Base-by-base conservation (phyloP, 352 stramenopile species). In the Blastocystis sp. region DNA sequence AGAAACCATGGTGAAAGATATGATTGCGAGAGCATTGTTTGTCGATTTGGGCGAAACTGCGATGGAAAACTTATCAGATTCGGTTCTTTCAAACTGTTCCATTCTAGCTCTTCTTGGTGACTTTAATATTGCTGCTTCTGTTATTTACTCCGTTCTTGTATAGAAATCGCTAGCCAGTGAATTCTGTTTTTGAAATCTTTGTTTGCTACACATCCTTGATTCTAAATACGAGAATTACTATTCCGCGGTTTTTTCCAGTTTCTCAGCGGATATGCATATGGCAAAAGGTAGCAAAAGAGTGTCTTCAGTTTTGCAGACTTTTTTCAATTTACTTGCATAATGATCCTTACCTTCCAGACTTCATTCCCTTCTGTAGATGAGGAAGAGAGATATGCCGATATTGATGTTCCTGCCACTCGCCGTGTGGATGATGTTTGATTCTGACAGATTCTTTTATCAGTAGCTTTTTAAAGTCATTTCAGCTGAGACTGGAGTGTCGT, bases 321-420 rank as follows among this genome's bases (percentile, higher is more conserved):
- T 42, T 32, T 21, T 32, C 19, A 9, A 46, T 46, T 46, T 46
- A 46, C 46, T 58, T 65, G 9, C 37, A 5, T 39, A 29, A 83
- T 83, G 71, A 65, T 83, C 49, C 71, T 83, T 24, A 83, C 71
- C 49, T 66, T 83, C 16, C 71, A 83, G 27, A 63, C 71, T 27
- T 46, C 14, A 6, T 83, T 83, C 54, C 71, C 71, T 42, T 49
- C 71, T 16, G 71, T 83, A 14, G 71, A 83, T 27, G 71, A 83
- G 24, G 49, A 83, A 37, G 46, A 83, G 12, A 14, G 32, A n/a
- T 65, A 52, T 42, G 42, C 51, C 4, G 71, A 83, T 51, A 67
- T 83, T 42, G 12, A 65, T 43, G 46, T 83, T 43, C 71, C 71
- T 16, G 12, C 29, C 14, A 83, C 46, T 24, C 46, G 71, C 16